phyloP scores from a whole-genome alignment of 2,329 filamentous ascomycete species.

The Aspergillus sp. region DNA sequence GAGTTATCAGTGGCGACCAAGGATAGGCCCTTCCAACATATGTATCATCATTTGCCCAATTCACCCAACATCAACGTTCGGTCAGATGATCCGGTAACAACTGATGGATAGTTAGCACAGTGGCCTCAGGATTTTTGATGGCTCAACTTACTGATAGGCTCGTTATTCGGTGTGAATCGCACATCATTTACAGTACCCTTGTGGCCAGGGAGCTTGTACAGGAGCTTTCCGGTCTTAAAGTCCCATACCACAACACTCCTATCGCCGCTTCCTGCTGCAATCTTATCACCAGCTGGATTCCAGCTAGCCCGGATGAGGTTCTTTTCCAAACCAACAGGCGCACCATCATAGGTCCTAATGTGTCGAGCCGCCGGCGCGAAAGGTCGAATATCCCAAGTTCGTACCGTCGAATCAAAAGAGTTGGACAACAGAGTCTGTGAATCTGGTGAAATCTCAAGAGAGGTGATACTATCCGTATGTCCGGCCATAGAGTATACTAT shows the following conservation, averaged over 20 bases:
- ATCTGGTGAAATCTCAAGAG: slow-evolving; percentile 87
- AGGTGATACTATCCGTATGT: slow-evolving; percentile 89
- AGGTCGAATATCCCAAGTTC: slow-evolving; percentile 93
- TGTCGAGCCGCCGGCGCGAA: slow-evolving; percentile 87
- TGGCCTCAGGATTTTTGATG: not conserved
- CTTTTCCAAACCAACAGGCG: slow-evolving; percentile 81
- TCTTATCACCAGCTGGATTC: slow-evolving; percentile 80
- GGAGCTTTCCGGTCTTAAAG: slow-evolving; percentile 77
- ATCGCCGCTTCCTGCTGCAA: slow-evolving; percentile 87
- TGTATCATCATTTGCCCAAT: slow-evolving; percentile 59
- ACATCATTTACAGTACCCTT: slow-evolving; percentile 94
- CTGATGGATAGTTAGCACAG: slow-evolving; percentile 45
- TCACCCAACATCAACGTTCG: slow-evolving; percentile 81
- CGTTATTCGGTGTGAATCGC: slow-evolving; percentile 79
- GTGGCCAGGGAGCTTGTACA: slow-evolving; percentile 94
- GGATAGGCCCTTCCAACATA: not conserved
- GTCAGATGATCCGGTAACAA: slow-evolving; percentile 88
- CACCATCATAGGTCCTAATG: slow-evolving; percentile 89
- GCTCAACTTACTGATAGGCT: slow-evolving; percentile 76
- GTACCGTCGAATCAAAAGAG: slow-evolving; percentile 88
- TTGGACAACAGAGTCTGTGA: slow-evolving; percentile 87
- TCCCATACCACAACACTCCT: slow-evolving; percentile 92
- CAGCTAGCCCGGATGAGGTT: slow-evolving; percentile 89
- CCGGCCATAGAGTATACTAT: slow-evolving; percentile 85
- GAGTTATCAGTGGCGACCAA: not conserved